Evolutionary conservation across 805 yeast species (phyloP).

Genomic region (Candida nitratophila): DNA sequence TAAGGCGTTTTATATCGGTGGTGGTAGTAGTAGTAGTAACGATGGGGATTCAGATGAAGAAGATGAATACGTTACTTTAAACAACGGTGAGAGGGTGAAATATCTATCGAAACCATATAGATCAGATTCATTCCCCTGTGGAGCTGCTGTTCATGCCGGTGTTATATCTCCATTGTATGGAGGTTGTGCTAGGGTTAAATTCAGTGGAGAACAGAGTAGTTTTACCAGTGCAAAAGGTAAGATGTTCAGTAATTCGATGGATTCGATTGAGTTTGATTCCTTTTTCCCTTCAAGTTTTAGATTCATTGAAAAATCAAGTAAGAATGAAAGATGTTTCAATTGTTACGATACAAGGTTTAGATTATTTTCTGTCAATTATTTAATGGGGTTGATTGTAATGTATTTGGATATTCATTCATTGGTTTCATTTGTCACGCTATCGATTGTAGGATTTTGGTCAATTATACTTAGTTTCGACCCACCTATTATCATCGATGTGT

Average conservation of each 20-base stretch:
- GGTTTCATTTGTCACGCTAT: slow-evolving; percentile 54
- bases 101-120: slow-evolving; percentile 60
- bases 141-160: slow-evolving; percentile 86
- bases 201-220: slow-evolving; percentile 41
- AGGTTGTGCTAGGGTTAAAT: slow-evolving; percentile 65
- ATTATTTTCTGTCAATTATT: slow-evolving; percentile 49
- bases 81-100: slow-evolving; percentile 10
- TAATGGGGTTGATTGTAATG: slow-evolving; percentile 57
- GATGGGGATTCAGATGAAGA: slow-evolving; percentile 1
- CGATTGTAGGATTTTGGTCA: slow-evolving; percentile 77
- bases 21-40: slow-evolving; percentile 55
- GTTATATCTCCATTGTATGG: slow-evolving; percentile 65
- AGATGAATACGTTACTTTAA: neutral
- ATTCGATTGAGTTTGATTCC: slow-evolving; percentile 53
- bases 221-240: slow-evolving; percentile 46
- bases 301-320: slow-evolving; percentile 37
- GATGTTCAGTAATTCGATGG: slow-evolving; percentile 32
- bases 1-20: slow-evolving; percentile 70
- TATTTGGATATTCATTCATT: slow-evolving; percentile 34
- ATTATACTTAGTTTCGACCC: slow-evolving; percentile 72
- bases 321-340: slow-evolving; percentile 47
- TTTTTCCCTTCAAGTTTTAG: slow-evolving; percentile 70
- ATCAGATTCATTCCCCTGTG: slow-evolving; percentile 86
- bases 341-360: slow-evolving; percentile 65
- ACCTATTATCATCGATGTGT: slow-evolving; percentile 54